Evolutionary conservation across 176 grass and related monocot species (phyloP).

Genomic region (Oryza coarctata): DNA sequence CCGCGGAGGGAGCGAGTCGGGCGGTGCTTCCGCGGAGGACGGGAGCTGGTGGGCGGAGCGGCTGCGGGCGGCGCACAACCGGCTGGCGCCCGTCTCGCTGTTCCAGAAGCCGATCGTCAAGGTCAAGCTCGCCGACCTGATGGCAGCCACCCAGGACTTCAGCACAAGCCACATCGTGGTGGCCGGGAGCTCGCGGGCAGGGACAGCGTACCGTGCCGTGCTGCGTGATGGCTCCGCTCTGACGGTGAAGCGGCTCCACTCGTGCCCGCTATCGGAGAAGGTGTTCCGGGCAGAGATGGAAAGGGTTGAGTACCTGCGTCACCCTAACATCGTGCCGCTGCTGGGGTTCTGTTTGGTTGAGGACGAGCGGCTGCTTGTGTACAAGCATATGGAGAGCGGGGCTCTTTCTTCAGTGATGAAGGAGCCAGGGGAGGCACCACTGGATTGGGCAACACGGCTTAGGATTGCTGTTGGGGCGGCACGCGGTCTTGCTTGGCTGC

Average conservation of each 20-base stretch:
- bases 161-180: constrained; percentile 74
- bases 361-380: constrained; percentile 89
- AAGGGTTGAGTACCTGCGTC: constrained; percentile 74
- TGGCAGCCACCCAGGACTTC: constrained; percentile 80
- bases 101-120: constrained; percentile 99
- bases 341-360: constrained; percentile 95
- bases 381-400: constrained; percentile 89
- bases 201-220: constrained; percentile 79
- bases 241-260: constrained; percentile 91
- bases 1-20: constrained; percentile 13
- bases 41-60: constrained; percentile 88
- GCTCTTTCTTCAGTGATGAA: constrained; percentile 61
- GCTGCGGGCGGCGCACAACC: constrained; percentile 67
- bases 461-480: constrained; percentile 75
- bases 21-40: constrained; percentile 41
- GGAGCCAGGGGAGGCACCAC: constrained; percentile 39
- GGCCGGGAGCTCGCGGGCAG: constrained; percentile 75
- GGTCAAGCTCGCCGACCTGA: constrained; percentile 91
- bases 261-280: constrained; percentile 87
- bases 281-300: constrained; percentile 75
- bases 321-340: constrained; percentile 91
- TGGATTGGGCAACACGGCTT: constrained; percentile 75
- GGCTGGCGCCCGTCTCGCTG: constrained; percentile 70
- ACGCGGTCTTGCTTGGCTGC: constrained; percentile 85
- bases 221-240: constrained; percentile 80